These are phyloP conservation scores for Debaryomycetaceae sp. DNA, from an alignment of 1,139 yeast species.

Conservation along the genomic window DNA sequence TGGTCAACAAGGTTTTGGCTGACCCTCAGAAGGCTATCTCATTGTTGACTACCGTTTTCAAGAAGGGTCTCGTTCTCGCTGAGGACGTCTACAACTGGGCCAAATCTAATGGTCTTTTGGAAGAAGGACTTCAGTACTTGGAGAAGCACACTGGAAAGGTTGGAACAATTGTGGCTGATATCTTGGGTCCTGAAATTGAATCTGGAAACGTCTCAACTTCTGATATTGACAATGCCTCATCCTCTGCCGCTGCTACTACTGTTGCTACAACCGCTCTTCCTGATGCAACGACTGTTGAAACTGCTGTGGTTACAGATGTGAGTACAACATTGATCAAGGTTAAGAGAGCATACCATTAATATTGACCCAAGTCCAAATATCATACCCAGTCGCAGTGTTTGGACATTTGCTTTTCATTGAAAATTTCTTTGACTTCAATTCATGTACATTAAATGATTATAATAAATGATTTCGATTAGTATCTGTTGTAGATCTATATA, in stretches of 20 bases:
- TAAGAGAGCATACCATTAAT: conserved; percentile 15
- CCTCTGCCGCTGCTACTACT: conserved; percentile 8
- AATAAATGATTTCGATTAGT: neutral
- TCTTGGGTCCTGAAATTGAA: conserved; percentile 18
- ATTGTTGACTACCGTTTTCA: conserved; percentile 33
- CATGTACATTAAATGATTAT: neutral
- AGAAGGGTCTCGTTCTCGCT: conserved; percentile 32
- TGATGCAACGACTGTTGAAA: conserved; percentile 9
- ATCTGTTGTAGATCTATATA: too few relatives aligned
- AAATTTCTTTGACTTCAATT: neutral
- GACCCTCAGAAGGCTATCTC: conserved; percentile 36
- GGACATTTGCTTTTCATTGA: neutral
- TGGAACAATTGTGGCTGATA: conserved; percentile 24
- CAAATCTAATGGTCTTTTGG: conserved; percentile 36
- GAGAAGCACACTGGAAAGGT: conserved; percentile 28
- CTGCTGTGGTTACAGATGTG: conserved; percentile 3
- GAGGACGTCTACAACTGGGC: conserved; percentile 41
- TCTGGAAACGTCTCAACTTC: conserved; percentile 22
- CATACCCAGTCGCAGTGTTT: neutral
- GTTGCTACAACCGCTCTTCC: conserved; percentile 12
- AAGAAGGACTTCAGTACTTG: conserved; percentile 28
- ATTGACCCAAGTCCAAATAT: neutral
- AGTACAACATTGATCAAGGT: conserved; percentile 14
- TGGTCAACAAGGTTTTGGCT: conserved; percentile 33
- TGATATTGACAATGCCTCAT: conserved; percentile 26